These are phyloP conservation scores for Hymenoscyphus scutula DNA, from an alignment of 2,329 filamentous ascomycete species.

Conservation along the genomic window DNA sequence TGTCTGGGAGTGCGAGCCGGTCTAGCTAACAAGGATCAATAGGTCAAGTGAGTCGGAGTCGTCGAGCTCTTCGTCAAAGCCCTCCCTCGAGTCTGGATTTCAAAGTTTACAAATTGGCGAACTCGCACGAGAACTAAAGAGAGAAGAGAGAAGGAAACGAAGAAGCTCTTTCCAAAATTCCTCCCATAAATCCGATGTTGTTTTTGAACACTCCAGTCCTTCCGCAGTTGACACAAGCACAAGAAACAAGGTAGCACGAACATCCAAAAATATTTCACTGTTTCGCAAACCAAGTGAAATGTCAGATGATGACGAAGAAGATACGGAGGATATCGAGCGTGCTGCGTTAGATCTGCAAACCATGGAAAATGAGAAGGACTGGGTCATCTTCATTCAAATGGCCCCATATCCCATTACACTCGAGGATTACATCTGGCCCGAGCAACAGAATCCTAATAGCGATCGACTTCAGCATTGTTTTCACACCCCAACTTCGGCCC, in stretches of 20 bases:
- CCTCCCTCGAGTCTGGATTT: slow-evolving; percentile 1
- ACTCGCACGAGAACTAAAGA: slow-evolving; percentile 11
- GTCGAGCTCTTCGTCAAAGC: neutral
- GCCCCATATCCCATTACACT: slow-evolving; percentile 62
- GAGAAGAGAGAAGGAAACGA: slow-evolving; percentile 2
- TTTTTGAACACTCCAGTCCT: slow-evolving; percentile 10
- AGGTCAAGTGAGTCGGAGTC: slow-evolving; percentile 4
- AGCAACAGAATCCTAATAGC: slow-evolving; percentile 22
- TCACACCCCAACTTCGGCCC: slow-evolving; percentile 55
- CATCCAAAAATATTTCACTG: neutral
- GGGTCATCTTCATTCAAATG: slow-evolving; percentile 47
- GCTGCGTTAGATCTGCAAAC: neutral
- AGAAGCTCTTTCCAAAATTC: neutral
- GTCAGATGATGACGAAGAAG: slow-evolving; percentile 13
- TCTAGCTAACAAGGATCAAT: neutral
- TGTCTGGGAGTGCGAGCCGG: neutral
- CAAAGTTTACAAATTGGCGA: slow-evolving; percentile 4
- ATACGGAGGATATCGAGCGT: slow-evolving; percentile 18
- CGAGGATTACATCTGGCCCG: slow-evolving; percentile 52
- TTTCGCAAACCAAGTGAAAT: slow-evolving; percentile 17
- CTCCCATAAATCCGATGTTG: slow-evolving; percentile 2
- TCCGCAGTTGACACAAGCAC: neutral
- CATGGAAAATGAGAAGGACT: slow-evolving; percentile 16
- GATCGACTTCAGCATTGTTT: slow-evolving; percentile 54
- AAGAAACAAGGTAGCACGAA: neutral